These are phyloP conservation scores for Nigrospora sphaerica DNA, from an alignment of 2,329 filamentous ascomycete genomes.

Conservation along the genomic window DNA sequence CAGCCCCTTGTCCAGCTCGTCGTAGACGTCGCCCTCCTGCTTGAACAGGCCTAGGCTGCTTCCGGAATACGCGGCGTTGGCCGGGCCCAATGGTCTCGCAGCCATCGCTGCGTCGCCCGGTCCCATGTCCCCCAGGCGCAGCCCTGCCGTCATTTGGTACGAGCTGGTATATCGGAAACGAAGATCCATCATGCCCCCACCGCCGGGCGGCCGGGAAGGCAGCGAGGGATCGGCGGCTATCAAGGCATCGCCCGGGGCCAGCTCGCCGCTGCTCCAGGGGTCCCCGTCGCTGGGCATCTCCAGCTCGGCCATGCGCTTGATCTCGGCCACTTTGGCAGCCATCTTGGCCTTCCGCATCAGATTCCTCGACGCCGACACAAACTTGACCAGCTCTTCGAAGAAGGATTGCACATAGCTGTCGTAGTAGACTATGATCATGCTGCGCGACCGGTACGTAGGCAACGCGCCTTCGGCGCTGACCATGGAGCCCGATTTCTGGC, in stretches of 20 bases:
- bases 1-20: slow-evolving; percentile 69
- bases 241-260: slow-evolving; percentile 12
- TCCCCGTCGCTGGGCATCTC: slow-evolving; percentile 47
- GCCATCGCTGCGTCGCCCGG: no score
- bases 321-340: slow-evolving; percentile 66
- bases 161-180: slow-evolving; percentile 18
- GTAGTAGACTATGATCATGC: slow-evolving; percentile 84
- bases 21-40: slow-evolving; percentile 47
- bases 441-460: slow-evolving; percentile 59
- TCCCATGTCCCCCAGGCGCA: background rate
- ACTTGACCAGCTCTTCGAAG: slow-evolving; percentile 76
- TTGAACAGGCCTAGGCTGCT: slow-evolving; percentile 1
- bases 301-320: slow-evolving; percentile 51
- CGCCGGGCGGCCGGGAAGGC: slow-evolving; percentile 4
- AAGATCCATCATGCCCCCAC: slow-evolving; percentile 23
- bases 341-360: slow-evolving; percentile 82
- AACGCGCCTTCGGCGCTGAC: slow-evolving; percentile 39
- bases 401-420: slow-evolving; percentile 79
- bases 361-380: slow-evolving; percentile 74
- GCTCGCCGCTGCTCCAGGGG: background rate
- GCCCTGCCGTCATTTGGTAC: background rate
- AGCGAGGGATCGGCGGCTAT: slow-evolving; percentile 12
- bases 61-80: background rate
- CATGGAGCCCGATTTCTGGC: slow-evolving; percentile 43
- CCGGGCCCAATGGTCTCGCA: background rate